Evolutionary conservation across 352 stramenopile genomes (phyloP).

Genomic region (Elongisporangium prolatum): DNA sequence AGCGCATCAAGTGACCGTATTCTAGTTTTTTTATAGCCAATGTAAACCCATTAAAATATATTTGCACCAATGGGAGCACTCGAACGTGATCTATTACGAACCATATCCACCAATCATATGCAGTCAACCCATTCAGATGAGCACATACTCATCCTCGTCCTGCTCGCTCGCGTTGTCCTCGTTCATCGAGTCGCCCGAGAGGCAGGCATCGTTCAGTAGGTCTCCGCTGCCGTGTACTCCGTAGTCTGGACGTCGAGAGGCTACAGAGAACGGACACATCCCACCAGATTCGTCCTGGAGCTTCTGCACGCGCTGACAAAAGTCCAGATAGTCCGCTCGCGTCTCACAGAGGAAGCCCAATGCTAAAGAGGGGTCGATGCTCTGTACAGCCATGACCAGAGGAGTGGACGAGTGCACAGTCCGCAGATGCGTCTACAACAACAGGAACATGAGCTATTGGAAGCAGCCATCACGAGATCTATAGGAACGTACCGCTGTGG

Average conservation of each 20-base stretch:
- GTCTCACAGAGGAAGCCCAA: constrained; percentile 91
- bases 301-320: constrained; percentile 39
- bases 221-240: constrained; percentile 28
- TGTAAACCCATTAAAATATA: not conserved
- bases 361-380: constrained; percentile 92
- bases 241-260: constrained; percentile 55
- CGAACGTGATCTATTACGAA: not conserved
- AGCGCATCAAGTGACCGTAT: not conserved
- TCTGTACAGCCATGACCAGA: constrained; percentile 78
- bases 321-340: constrained; percentile 65
- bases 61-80: not conserved
- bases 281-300: constrained; percentile 35
- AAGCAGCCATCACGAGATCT: not conserved
- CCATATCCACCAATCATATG: not conserved
- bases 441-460: not conserved
- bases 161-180: constrained; percentile 37
- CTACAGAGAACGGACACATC: constrained; percentile 65
- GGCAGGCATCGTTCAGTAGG: constrained; percentile 39
- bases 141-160: constrained; percentile 72
- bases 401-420: constrained; percentile 49
- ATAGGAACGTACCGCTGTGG: constrained; percentile 44
- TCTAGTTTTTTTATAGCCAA: not conserved
- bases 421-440: constrained; percentile 46
- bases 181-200: constrained; percentile 60
- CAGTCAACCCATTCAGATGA: constrained; percentile 28